These are phyloP conservation scores for Poa annua DNA, from an alignment of 176 grass and related monocot genomes.

Conservation along the genomic window DNA sequence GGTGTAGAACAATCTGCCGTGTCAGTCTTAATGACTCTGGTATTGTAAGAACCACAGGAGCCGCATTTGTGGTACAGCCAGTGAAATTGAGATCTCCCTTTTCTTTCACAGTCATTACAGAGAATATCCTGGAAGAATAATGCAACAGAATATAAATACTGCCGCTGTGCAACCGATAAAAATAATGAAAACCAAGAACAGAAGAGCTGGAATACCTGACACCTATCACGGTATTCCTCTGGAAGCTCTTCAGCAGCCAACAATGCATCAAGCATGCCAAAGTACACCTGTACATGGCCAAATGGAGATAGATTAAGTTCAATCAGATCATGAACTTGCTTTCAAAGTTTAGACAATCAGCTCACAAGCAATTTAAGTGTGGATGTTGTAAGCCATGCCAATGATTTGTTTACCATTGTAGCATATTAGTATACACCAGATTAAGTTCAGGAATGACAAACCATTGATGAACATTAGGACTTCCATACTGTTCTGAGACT, in stretches of 20 bases:
- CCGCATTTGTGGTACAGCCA: constrained; percentile 98
- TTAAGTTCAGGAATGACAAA: constrained; percentile 12
- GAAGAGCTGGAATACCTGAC: constrained; percentile 67
- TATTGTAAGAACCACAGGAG: constrained; percentile 92
- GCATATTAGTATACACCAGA: not conserved
- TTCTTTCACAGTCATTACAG: constrained; percentile 93
- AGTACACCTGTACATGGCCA: constrained; percentile 77
- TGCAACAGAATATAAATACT: constrained; percentile 27
- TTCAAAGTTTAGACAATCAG: constrained; percentile 20
- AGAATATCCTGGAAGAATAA: constrained; percentile 70
- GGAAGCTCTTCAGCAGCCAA: constrained; percentile 94
- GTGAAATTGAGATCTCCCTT: constrained; percentile 80
- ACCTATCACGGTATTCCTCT: constrained; percentile 87
- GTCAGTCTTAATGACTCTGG: constrained; percentile 91
- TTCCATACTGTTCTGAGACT: not conserved
- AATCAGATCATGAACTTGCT: not conserved
- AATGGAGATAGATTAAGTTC: not conserved
- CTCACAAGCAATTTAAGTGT: not conserved
- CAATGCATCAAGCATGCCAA: constrained; percentile 99
- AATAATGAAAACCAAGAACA: constrained; percentile 30
- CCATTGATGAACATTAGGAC: not conserved
- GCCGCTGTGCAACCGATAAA: not conserved
- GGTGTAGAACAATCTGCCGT: constrained; percentile 63
- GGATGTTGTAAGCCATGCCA: not conserved
- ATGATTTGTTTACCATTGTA: not conserved